Conservation (phyloP, 257 asterid species). For the Solanum virginianum region DNA sequence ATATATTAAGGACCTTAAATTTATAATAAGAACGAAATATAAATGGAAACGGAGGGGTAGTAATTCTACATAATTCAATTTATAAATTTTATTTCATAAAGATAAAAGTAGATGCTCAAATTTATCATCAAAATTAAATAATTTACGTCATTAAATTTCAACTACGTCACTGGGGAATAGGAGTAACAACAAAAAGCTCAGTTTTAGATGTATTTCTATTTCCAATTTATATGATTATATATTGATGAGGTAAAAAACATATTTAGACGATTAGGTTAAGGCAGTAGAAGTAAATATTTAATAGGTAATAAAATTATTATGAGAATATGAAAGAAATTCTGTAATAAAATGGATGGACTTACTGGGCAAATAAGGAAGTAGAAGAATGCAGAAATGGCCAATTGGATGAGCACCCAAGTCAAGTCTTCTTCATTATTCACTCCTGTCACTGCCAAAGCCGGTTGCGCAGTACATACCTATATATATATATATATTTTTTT, state of each 20-base stretch:
- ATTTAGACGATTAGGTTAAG: neutral
- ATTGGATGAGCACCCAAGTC: constrained; percentile 45
- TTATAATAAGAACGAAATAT: no score
- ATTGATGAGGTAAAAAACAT: neutral
- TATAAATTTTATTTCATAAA: neutral
- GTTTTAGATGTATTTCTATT: neutral
- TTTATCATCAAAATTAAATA: neutral
- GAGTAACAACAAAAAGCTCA: neutral
- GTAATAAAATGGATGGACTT: constrained; percentile 8
- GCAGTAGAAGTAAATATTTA: neutral
- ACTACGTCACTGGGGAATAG: neutral
- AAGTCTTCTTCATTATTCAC: constrained; percentile 51
- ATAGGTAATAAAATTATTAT: no score
- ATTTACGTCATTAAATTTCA: neutral
- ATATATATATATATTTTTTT: neutral
- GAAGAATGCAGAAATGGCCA: constrained; percentile 57
- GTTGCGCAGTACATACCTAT: neutral
- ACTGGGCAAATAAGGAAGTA: constrained; percentile 70
- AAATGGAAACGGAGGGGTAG: no score
- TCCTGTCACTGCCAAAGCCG: neutral
- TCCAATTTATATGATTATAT: neutral
- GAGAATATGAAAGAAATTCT: no score
- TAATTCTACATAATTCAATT: no score
- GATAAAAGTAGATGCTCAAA: neutral
- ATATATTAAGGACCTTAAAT: no score